Evolutionary conservation across 306 rosid species (phyloP), one percentile per base, ranked within the genome.

Genomic region (Lupinus albus): DNA sequence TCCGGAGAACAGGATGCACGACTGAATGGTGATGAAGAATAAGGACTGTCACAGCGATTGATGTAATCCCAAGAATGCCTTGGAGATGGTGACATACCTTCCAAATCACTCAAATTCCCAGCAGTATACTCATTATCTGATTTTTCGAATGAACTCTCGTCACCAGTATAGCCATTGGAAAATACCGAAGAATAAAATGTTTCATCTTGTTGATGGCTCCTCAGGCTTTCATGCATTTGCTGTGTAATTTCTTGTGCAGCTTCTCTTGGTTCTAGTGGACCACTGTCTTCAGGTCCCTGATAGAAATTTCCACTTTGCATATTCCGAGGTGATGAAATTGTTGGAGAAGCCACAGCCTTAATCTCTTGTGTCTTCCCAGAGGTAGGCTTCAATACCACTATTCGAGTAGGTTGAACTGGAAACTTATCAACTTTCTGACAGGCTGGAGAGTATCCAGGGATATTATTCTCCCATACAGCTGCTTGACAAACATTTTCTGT

Each of bases 331-430:
- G 96, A 85, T 61, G 87, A 78, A 52, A 66, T 64, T 10, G 83
- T 81, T 17, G 95, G 84, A 78, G 96, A 78, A 64, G 30, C 78
- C 58, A 82, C 84, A 14, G 91, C 80, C 76, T 84, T 87, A 46
- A 73, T 51, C 69, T 87, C 96, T 52, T 79, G 83, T 14, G 75
- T 61, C 87, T 80, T 86, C 67, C 82, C 95, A 51, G 88, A 68
- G 78, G 85, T 90, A 63, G 99, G 99, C 76, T 87, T 94, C 87
- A 94, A 76, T 66, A 94, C 92, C 77, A 94, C 97, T 69, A 94
- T 94, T 54, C 97, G 95, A 74, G 99, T 94, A 66, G 92, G 92
- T 71, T 83, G 99, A 68, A 62, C 86, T 16, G 89, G 76, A 78
- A 76, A 73, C 57, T 87, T 89, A 7, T 84, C 94, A 69, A 73